Conservation (phyloP, 768 basidiomycete genomes). For the Coprinellus aureogranulatus region DNA sequence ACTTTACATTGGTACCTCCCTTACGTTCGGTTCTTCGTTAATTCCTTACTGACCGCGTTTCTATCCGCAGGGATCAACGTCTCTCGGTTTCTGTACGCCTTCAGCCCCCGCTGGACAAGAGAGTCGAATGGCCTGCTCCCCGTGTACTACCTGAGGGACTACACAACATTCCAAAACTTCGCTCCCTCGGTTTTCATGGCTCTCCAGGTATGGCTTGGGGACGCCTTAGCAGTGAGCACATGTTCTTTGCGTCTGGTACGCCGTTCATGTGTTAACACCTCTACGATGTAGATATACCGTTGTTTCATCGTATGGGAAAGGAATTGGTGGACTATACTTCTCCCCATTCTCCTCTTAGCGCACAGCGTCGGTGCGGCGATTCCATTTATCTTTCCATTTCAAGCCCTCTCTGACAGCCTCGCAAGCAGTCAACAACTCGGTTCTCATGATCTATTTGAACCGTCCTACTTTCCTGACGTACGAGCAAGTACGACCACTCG, state of each 20-base stretch:
- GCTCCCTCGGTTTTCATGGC: not conserved
- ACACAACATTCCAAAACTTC: not conserved
- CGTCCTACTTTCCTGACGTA: not conserved
- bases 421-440: not conserved
- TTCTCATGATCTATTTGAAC: not conserved
- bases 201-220: not conserved
- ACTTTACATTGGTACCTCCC: no score
- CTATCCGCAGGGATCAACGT: slow-evolving; percentile 3
- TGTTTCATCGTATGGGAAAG: slow-evolving; percentile 2
- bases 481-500: not conserved
- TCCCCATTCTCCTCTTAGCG: not conserved
- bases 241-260: not conserved
- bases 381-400: not conserved
- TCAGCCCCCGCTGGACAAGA: not conserved
- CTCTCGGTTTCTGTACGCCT: not conserved
- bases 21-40: no score
- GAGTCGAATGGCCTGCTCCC: not conserved
- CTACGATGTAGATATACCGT: slow-evolving; percentile 1
- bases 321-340: not conserved
- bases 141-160: not conserved
- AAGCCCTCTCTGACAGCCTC: not conserved
- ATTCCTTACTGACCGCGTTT: no score
- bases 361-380: not conserved
- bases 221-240: slow-evolving; percentile 3
- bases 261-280: not conserved